Evolutionary conservation across 2,329 filamentous ascomycete genomes (phyloP), one percentile per base, ranked within the genome.

Genomic region (Colletotrichum higginsianum): DNA sequence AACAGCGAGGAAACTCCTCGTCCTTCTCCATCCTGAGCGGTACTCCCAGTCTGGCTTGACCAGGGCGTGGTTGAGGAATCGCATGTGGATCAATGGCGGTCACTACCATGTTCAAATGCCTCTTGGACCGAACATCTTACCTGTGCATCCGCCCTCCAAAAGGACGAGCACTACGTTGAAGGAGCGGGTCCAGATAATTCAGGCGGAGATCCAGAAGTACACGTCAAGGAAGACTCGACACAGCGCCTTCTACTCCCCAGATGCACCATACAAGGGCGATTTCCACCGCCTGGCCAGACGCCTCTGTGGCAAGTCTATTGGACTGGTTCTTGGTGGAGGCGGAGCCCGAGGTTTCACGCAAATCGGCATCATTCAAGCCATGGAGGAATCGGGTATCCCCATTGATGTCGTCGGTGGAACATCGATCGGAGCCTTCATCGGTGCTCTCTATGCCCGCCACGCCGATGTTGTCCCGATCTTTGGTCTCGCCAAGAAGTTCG

Each of bases 61-160:
- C 0, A 87, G 96, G 62, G 90, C 93, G 42, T 99, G 96, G 96
- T 84, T 99, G 16, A 91, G 92, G 73, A 98, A 98, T 77, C 92
- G 96, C 1, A 91, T 97, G 73, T 99, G 96, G 96, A 96, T 99
- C 81, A 99, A 98, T 75, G 96, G 96, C 18, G 96, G 96, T 6
- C 97, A 99, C 80, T 96, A 97, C 78, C 96, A 99, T 76, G 93
- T 99, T 15, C 96, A 99, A 78, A 98, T 99, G 96, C 88, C 93
- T 0, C 96, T 96, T 80, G 90, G 92, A 49, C 88, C 92, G 3
- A 92, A 93, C 56, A 85, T 92, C 1, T 92, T 97, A 74, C 93
- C 95, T 3, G 90, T 93, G 0, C 92, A 95, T 77, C 89, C 92
- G 23, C 91, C 91, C 16, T 88, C 90, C 1, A 94, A 94, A 76